Evolutionary conservation across 176 grass and related monocot species (phyloP), one percentile per base, ranked within the genome.

Genomic region (Hyparrhenia diplandra): DNA sequence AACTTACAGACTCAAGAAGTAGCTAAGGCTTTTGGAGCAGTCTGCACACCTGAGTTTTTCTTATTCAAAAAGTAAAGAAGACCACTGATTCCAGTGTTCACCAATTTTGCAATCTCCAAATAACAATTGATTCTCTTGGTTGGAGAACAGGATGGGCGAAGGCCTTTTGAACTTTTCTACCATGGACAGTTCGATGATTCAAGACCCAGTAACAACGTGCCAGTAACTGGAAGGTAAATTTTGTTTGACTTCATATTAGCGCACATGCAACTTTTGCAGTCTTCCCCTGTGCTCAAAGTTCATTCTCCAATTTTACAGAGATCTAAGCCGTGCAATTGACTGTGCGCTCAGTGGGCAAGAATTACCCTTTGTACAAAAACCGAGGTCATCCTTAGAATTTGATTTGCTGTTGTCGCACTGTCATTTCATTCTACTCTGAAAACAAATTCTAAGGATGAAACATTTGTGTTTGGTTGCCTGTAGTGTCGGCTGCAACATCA

Each of bases 401-500:
- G 6, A 11, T 61, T 58, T 49, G 36, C 59, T 36, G 30, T 10
- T 43, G 45, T 31, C 30, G 64, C 55, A 57, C 31, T 46, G 1
- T 7, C 3, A 24, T 74, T 70, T 31, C 3, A 11, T 54, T 24
- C 69, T 64, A 14, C 36, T 68, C n/a, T n/a, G n/a, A n/a, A n/a
- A n/a, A n/a, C n/a, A n/a, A n/a, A n/a, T 55, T 5, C 32, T 52
- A 2, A n/a, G n/a, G n/a, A n/a, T n/a, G n/a, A n/a, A n/a, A 69
- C 25, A 12, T 64, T 80, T 90, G 1, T 29, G 54, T n/a, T 64
- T n/a, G 77, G 59, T 28, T 29, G 7, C 13, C 12, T 77, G 12
- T 40, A 98, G 95, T 76, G 92, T 98, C 59, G 95, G 95, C 23
- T 98, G 95, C 90, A 98, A 75, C 88, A 94, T 98, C 77, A 98